Evolutionary conservation across 305 asterid species (phyloP).

Genomic region (Rubia peregrina): DNA sequence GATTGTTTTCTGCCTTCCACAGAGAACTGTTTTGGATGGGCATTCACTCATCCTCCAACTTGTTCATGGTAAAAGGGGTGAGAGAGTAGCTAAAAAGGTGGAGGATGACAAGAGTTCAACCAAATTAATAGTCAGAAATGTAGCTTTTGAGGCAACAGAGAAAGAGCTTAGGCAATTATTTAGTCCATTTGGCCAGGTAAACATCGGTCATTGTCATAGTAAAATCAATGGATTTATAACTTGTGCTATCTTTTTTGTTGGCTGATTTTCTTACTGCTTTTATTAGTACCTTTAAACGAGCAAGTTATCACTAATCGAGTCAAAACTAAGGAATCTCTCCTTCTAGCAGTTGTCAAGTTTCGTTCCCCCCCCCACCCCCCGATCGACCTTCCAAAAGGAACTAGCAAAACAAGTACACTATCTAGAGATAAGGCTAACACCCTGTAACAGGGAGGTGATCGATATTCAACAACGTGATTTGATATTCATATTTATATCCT

Average conservation of each 20-base stretch:
- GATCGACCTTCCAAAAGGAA: not conserved
- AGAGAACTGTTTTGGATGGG: conserved; percentile 90
- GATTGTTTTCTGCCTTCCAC: conserved; percentile 21
- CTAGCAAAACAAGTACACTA: not conserved
- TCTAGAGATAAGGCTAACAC: not conserved
- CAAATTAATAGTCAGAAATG: conserved; percentile 80
- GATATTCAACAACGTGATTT: not conserved
- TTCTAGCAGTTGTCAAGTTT: not conserved
- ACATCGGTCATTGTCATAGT: not conserved
- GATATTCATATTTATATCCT: not conserved
- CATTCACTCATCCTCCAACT: conserved; percentile 85
- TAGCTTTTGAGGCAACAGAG: conserved; percentile 94
- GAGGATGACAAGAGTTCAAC: conserved; percentile 66
- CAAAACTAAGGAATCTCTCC: not conserved
- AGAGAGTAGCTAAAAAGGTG: conserved; percentile 30
- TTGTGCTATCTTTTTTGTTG: not conserved
- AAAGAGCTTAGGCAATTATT: conserved; percentile 81
- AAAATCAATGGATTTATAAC: not conserved
- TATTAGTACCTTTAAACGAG: not conserved
- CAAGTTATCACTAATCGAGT: not conserved
- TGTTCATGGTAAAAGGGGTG: conserved; percentile 68
- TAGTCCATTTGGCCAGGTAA: conserved; percentile 89
- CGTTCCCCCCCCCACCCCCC: not conserved
- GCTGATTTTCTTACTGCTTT: not conserved
- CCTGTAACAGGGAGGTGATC: not conserved